phyloP scores from a whole-genome alignment of 441 rosid genomes.

The Isatis lusitanica region DNA sequence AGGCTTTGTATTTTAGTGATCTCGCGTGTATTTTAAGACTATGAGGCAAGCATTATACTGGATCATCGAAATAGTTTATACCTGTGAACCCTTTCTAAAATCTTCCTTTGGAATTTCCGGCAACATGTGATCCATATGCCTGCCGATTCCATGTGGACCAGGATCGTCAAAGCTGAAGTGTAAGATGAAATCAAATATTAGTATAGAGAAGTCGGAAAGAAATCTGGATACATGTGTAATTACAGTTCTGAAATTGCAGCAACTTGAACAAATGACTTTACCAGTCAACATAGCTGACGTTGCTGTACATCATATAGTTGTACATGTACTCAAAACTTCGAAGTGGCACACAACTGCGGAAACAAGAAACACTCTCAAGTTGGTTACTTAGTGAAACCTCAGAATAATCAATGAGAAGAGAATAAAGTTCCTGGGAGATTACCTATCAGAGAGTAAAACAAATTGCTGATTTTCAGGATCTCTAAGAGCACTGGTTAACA shows the following conservation, averaged over 20 bases:
- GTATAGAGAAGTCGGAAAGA: background rate
- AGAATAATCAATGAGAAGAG: constrained; percentile 14
- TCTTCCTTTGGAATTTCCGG: constrained; percentile 91
- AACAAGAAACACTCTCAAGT: constrained; percentile 21
- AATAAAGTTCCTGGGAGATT: background rate
- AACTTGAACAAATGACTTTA: constrained; percentile 41
- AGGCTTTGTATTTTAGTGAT: constrained; percentile 4
- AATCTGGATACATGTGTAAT: background rate
- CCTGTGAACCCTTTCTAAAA: constrained; percentile 99
- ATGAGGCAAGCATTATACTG: background rate
- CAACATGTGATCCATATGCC: constrained; percentile 89
- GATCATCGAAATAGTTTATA: constrained; percentile 25
- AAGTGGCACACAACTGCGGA: constrained; percentile 86
- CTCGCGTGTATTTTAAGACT: constrained; percentile 2
- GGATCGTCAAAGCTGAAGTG: constrained; percentile 85
- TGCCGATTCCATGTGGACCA: constrained; percentile 94
- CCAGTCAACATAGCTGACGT: constrained; percentile 88
- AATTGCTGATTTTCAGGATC: constrained; percentile 95
- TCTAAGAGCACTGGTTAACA: constrained; percentile 75
- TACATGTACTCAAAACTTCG: constrained; percentile 77
- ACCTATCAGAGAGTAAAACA: constrained; percentile 96
- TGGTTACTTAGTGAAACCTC: constrained; percentile 16
- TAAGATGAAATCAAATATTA: constrained; percentile 5
- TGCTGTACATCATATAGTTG: constrained; percentile 80
- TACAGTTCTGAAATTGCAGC: background rate